Evolutionary conservation across 371 early-diverging fungal species (phyloP).

Genomic region (Mortierella sp.): DNA sequence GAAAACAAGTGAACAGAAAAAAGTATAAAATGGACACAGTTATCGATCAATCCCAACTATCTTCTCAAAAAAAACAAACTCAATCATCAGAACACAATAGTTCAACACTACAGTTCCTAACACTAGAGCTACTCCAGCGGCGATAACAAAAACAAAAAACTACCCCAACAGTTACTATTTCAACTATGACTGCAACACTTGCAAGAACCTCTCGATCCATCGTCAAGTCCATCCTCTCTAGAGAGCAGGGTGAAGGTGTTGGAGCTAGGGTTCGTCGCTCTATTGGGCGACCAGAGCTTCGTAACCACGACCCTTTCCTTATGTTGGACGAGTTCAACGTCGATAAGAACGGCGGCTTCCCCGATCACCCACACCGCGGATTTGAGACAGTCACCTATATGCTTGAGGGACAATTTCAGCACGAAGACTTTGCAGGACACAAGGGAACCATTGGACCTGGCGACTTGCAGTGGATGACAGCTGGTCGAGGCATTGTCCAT

Average conservation of each 20-base stretch:
- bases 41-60: no score
- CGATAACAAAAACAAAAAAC: neutral
- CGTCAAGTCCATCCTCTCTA: slow-evolving; percentile 3
- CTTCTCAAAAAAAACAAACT: no score
- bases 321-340: slow-evolving; percentile 11
- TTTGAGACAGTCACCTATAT: slow-evolving; percentile 2
- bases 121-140: neutral
- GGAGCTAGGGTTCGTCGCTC: slow-evolving; percentile 9
- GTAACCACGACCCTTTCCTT: slow-evolving; percentile 12
- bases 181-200: neutral
- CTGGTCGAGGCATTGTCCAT: slow-evolving; percentile 4
- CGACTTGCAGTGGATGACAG: slow-evolving; percentile 11
- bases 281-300: slow-evolving; percentile 1
- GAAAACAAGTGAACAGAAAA: neutral
- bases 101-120: neutral
- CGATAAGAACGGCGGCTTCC: slow-evolving; percentile 10
- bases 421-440: slow-evolving; percentile 6
- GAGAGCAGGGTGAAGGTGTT: slow-evolving; percentile 2
- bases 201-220: slow-evolving; percentile 2
- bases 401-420: slow-evolving; percentile 2
- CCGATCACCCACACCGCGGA: slow-evolving; percentile 7
- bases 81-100: no score
- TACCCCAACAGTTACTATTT: neutral
- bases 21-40: no score
- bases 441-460: slow-evolving; percentile 3